These are phyloP conservation scores for Calycina marina DNA, from an alignment of 2,329 filamentous ascomycete species.

Conservation along the genomic window DNA sequence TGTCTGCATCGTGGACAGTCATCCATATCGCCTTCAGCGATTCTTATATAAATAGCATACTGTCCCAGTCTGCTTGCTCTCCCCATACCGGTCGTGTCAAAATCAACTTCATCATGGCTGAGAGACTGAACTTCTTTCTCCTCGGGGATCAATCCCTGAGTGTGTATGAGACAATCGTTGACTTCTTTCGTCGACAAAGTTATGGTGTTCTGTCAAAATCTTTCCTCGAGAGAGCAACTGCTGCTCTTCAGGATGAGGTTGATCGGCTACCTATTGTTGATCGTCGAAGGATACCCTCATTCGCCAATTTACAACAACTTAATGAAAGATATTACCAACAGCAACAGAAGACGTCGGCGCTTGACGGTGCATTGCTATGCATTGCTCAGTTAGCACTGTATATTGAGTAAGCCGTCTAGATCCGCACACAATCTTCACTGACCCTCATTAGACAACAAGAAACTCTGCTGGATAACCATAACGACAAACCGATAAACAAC, in stretches of 20 bases:
- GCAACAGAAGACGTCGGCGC: constrained; percentile 39
- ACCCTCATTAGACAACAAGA: constrained; percentile 25
- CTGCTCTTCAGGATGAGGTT: constrained; percentile 45
- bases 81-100: background rate
- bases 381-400: constrained; percentile 53
- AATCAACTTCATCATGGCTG: constrained; percentile 9
- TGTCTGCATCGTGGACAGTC: too few species aligned
- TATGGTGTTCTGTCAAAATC: constrained; percentile 39
- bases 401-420: constrained; percentile 39
- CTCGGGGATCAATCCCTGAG: constrained; percentile 61
- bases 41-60: constrained; percentile 1
- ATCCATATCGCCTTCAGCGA: too few species aligned
- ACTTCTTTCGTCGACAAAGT: constrained; percentile 31
- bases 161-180: constrained; percentile 46
- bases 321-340: constrained; percentile 49
- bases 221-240: constrained; percentile 43
- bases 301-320: constrained; percentile 47
- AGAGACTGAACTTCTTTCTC: constrained; percentile 39
- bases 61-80: background rate
- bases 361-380: constrained; percentile 51
- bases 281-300: constrained; percentile 43
- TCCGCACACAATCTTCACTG: background rate
- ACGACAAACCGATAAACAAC: constrained; percentile 33
- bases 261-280: constrained; percentile 40
- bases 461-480: constrained; percentile 40